These are phyloP conservation scores for Neurospora cerealis DNA, from an alignment of 495 filamentous ascomycete genomes.

Conservation along the genomic window DNA sequence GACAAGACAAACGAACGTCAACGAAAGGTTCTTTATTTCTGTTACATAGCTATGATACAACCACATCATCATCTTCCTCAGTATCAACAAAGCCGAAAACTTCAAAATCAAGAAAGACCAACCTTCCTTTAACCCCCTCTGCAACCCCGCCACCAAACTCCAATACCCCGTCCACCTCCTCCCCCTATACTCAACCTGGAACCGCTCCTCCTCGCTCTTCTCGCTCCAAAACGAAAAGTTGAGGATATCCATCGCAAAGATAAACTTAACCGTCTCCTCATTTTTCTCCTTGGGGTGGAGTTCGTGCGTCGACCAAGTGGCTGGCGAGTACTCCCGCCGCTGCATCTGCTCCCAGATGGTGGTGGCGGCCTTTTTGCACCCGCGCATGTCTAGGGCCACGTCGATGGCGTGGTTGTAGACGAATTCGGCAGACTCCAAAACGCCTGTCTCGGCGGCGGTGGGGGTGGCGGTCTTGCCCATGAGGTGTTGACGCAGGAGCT, in stretches of 20 bases:
- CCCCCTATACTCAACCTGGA: conserved; percentile 69
- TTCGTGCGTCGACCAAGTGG: conserved; percentile 78
- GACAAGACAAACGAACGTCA: background rate
- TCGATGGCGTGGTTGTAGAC: conserved; percentile 91
- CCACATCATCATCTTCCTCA: background rate
- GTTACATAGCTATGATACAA: background rate
- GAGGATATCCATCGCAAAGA: conserved; percentile 92
- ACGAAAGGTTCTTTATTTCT: background rate
- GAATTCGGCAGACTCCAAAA: conserved; percentile 73
- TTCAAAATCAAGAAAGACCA: background rate
- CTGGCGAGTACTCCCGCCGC: conserved; percentile 70
- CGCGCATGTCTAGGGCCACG: conserved; percentile 69
- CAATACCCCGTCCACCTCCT: conserved; percentile 89
- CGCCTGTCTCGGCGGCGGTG: conserved; percentile 57
- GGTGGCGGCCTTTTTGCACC: conserved; percentile 70
- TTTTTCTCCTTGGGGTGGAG: conserved; percentile 79
- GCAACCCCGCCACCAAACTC: conserved; percentile 80
- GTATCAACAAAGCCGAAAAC: conserved; percentile 1
- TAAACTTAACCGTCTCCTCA: conserved; percentile 72
- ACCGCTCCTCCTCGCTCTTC: conserved; percentile 49
- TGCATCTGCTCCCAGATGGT: conserved; percentile 73
- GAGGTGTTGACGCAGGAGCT: conserved; percentile 73
- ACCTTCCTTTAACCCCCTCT: conserved; percentile 86
- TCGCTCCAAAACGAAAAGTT: conserved; percentile 92
- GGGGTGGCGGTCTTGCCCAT: conserved; percentile 36